phyloP scores from a whole-genome alignment of 345 rosid species.

The Dipteronia dyeriana region DNA sequence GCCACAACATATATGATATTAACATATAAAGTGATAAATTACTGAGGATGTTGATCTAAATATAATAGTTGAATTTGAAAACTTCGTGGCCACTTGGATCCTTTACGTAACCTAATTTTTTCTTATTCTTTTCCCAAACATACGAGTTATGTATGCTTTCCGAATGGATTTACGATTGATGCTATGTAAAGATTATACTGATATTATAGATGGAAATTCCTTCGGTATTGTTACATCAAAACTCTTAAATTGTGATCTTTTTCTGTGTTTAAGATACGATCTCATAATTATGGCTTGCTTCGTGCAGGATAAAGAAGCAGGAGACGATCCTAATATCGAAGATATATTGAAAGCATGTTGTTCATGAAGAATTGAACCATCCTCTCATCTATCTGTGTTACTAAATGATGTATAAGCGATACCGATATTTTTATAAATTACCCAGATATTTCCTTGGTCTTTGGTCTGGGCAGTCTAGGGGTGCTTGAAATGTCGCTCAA shows the following conservation, averaged over 20 bases:
- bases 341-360: conserved; percentile 76
- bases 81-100: background rate
- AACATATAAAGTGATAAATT: background rate
- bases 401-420: background rate
- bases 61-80: background rate
- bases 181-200: too few relatives aligned
- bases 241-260: background rate
- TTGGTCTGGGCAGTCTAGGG: too few relatives aligned
- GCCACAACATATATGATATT: background rate
- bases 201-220: too few relatives aligned
- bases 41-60: background rate
- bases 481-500: too few relatives aligned
- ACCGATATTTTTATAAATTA: too few relatives aligned
- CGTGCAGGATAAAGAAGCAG: conserved; percentile 90
- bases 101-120: background rate
- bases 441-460: too few relatives aligned
- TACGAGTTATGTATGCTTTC: background rate
- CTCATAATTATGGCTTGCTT: conserved; percentile 14
- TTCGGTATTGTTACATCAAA: too few relatives aligned
- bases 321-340: conserved; percentile 79
- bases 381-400: background rate
- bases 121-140: background rate
- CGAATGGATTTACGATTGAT: background rate
- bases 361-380: conserved; percentile 36
- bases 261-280: background rate